Conservation (phyloP, 257 asterid species). For the Solanum sparsipilum region DNA sequence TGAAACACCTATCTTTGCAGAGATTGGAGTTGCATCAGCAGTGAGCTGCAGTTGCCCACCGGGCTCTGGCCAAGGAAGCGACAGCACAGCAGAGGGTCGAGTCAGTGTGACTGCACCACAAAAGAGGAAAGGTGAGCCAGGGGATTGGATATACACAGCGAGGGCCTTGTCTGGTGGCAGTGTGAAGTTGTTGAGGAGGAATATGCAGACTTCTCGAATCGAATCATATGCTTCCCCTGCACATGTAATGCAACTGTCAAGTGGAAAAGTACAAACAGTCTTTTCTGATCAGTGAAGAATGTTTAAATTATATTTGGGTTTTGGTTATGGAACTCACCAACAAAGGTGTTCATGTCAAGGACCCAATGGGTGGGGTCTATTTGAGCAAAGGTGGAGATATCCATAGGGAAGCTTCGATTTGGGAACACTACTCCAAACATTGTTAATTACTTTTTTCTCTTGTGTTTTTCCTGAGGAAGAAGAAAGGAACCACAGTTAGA, state of each 20-base stretch:
- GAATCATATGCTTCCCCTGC: slow-evolving; percentile 78
- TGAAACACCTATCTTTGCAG: slow-evolving; percentile 81
- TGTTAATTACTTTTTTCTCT: background rate
- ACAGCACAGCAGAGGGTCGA: slow-evolving; percentile 90
- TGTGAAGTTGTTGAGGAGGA: slow-evolving; percentile 61
- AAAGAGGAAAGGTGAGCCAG: slow-evolving; percentile 71
- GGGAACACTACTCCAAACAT: slow-evolving; percentile 97
- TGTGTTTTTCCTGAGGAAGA: background rate
- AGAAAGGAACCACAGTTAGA: background rate
- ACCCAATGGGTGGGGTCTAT: slow-evolving; percentile 89
- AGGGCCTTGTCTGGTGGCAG: slow-evolving; percentile 94
- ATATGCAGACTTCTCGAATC: slow-evolving; percentile 74
- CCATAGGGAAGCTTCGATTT: slow-evolving; percentile 88
- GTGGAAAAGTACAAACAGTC: background rate
- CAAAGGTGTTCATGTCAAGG: slow-evolving; percentile 95
- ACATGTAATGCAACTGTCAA: background rate
- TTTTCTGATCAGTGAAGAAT: background rate
- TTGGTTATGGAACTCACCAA: slow-evolving; percentile 19
- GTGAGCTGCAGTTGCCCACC: slow-evolving; percentile 52
- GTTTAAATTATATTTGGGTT: background rate
- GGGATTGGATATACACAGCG: slow-evolving; percentile 86
- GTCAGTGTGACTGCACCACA: slow-evolving; percentile 83
- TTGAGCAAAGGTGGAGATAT: slow-evolving; percentile 87
- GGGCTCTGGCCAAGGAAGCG: slow-evolving; percentile 89
- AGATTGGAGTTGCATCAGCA: slow-evolving; percentile 50